A percentile compares a stretch with the other conserved stretches of the same genome.
Evolutionary conservation across 306 rosid genomes (phyloP).

Genomic region (Rosa multiflora): DNA sequence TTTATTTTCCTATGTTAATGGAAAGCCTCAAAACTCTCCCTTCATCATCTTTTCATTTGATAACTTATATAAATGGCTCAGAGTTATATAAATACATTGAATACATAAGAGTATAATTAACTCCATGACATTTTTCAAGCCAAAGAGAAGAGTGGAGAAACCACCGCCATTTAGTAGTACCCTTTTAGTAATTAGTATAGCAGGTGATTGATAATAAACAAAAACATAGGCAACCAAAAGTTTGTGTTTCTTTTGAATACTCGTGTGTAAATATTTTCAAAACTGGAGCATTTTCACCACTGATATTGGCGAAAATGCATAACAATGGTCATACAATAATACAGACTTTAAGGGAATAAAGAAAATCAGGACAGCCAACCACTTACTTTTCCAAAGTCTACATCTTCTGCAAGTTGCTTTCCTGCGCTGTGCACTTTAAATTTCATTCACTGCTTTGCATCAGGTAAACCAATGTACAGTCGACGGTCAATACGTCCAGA

Average conservation of each 20-base stretch:
- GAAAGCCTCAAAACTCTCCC: not conserved
- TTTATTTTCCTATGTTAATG: not conserved
- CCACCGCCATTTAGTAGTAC: not conserved
- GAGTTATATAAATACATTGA: not conserved
- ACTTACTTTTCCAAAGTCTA: slow-evolving; percentile 69
- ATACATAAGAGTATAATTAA: not conserved
- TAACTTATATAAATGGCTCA: not conserved
- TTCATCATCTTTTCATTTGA: not conserved
- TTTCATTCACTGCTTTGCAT: slow-evolving; percentile 67
- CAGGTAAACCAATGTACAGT: slow-evolving; percentile 91
- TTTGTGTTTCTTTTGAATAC: not conserved
- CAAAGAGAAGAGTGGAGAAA: not conserved
- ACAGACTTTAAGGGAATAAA: not conserved
- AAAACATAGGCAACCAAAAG: not conserved
- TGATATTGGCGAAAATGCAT: not conserved
- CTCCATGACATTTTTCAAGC: not conserved
- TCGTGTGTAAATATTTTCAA: not conserved
- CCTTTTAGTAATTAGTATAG: slow-evolving; percentile 1
- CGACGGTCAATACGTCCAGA: slow-evolving; percentile 94
- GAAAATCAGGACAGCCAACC: slow-evolving; percentile 22
- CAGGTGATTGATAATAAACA: slow-evolving; percentile 20
- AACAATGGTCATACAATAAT: not conserved
- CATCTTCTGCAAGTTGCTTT: slow-evolving; percentile 78
- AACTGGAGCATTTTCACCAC: not conserved
- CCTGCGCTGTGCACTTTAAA: slow-evolving; percentile 86